Evolutionary conservation across 2,329 filamentous ascomycete genomes (phyloP).

Genomic region (Dendrostoma leiphaemia): DNA sequence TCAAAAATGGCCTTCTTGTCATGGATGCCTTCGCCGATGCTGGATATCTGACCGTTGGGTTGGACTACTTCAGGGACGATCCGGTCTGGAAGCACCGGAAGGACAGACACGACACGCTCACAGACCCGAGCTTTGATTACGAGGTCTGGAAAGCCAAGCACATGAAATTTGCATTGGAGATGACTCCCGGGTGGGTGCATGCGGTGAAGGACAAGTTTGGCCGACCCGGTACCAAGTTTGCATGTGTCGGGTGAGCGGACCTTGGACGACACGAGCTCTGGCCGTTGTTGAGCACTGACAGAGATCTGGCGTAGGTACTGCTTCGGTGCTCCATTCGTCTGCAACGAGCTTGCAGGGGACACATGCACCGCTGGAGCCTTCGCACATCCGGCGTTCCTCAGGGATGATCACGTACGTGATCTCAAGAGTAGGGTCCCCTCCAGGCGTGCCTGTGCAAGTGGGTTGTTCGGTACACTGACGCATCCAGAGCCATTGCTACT

Average conservation of each 20-base stretch:
- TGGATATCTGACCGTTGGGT: constrained; percentile 39
- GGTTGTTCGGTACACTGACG: not conserved
- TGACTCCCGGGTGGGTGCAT: constrained; percentile 41
- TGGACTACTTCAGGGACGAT: constrained; percentile 45
- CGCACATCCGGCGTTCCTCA: constrained; percentile 48
- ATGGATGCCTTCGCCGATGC: constrained; percentile 45
- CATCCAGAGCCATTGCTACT: constrained; percentile 39
- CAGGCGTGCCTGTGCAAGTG: not conserved
- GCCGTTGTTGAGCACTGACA: no score
- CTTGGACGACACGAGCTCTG: no score
- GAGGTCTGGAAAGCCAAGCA: constrained; percentile 47
- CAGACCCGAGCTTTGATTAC: constrained; percentile 41
- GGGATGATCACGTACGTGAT: constrained; percentile 41
- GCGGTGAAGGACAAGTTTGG: constrained; percentile 36
- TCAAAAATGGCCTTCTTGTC: constrained; percentile 38
- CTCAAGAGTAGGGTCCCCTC: constrained; percentile 30
- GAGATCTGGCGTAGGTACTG: constrained; percentile 28
- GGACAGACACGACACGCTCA: constrained; percentile 27
- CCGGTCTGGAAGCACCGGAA: constrained; percentile 40
- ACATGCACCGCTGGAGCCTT: constrained; percentile 43
- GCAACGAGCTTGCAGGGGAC: constrained; percentile 35
- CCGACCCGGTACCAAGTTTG: constrained; percentile 32
- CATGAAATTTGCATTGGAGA: constrained; percentile 36
- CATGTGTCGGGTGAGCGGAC: constrained; percentile 32
- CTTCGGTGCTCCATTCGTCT: constrained; percentile 44